These are phyloP conservation scores for Pseudopediastrum boryanum DNA, from an alignment of 139 green algal species.

Conservation along the genomic window DNA sequence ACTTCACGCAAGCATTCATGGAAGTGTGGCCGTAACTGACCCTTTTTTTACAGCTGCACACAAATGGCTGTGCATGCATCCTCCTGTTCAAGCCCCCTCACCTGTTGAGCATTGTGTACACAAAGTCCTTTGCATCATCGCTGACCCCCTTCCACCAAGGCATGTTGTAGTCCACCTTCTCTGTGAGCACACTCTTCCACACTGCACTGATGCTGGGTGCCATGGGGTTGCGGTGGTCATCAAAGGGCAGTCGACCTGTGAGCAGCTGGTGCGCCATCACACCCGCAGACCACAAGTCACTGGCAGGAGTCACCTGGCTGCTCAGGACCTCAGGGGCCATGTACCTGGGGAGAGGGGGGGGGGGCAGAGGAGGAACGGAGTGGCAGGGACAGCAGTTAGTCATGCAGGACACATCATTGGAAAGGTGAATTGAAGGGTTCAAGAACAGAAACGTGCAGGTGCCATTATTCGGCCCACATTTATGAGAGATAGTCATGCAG, in stretches of 20 bases:
- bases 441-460: too few relatives aligned
- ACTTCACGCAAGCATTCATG: too few relatives aligned
- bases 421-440: too few relatives aligned
- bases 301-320: conserved; percentile 68
- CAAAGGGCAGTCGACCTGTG: conserved; percentile 81
- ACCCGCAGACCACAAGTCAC: conserved; percentile 84
- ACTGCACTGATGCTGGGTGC: conserved; percentile 74
- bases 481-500: too few relatives aligned
- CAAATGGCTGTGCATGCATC: too few relatives aligned
- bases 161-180: conserved; percentile 46
- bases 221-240: conserved; percentile 76
- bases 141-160: conserved; percentile 76
- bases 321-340: conserved; percentile 81
- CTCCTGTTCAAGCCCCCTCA: too few relatives aligned
- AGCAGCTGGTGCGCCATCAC: conserved; percentile 91
- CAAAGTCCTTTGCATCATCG: conserved; percentile 85
- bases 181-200: conserved; percentile 54
- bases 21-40: too few relatives aligned
- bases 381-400: too few relatives aligned
- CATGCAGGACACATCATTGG: too few relatives aligned
- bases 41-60: too few relatives aligned
- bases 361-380: too few relatives aligned
- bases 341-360: conserved; percentile 49
- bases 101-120: conserved; percentile 72
- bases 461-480: too few relatives aligned